Evolutionary conservation across 1,139 yeast species (phyloP).

Genomic region (Candida sanyaensis): DNA sequence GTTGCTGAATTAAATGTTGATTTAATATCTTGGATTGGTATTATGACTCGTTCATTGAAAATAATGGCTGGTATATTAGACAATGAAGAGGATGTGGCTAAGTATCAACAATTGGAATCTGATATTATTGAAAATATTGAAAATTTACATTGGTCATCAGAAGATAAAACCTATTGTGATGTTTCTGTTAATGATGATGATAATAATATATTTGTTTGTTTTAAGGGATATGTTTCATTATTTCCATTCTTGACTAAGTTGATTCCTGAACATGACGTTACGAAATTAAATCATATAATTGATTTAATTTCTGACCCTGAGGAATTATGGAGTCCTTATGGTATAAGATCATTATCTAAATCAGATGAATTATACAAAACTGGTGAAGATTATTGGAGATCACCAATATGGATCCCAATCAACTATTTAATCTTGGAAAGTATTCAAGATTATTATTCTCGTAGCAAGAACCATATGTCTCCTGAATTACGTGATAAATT

Average conservation of each 20-base stretch:
- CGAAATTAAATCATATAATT: conserved; percentile 53
- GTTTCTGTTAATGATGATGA: conserved; percentile 73
- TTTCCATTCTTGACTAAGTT: conserved; percentile 83
- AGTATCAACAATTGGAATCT: conserved; percentile 53
- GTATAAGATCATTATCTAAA: conserved; percentile 80
- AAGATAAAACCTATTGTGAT: conserved; percentile 78
- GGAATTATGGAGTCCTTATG: conserved; percentile 76
- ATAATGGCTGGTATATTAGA: conserved; percentile 70
- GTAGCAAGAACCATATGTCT: conserved; percentile 22
- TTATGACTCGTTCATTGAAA: conserved; percentile 83
- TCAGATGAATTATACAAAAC: conserved; percentile 66
- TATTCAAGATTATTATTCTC: conserved; percentile 52
- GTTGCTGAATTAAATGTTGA: conserved; percentile 91
- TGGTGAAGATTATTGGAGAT: conserved; percentile 94
- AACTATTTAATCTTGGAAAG: conserved; percentile 81
- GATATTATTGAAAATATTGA: conserved; percentile 67
- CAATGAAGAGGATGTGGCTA: conserved; percentile 54
- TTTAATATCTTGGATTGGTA: conserved; percentile 88
- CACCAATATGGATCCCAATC: conserved; percentile 91
- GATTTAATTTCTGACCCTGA: conserved; percentile 66
- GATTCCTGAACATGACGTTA: conserved; percentile 52
- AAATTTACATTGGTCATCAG: conserved; percentile 76
- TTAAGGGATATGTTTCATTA: conserved; percentile 83
- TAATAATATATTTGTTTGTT: conserved; percentile 69
- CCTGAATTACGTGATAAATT: conserved; percentile 36